These are phyloP conservation scores for Paxillus ammoniavirescens DNA, from an alignment of 768 basidiomycete genomes.

Conservation along the genomic window DNA sequence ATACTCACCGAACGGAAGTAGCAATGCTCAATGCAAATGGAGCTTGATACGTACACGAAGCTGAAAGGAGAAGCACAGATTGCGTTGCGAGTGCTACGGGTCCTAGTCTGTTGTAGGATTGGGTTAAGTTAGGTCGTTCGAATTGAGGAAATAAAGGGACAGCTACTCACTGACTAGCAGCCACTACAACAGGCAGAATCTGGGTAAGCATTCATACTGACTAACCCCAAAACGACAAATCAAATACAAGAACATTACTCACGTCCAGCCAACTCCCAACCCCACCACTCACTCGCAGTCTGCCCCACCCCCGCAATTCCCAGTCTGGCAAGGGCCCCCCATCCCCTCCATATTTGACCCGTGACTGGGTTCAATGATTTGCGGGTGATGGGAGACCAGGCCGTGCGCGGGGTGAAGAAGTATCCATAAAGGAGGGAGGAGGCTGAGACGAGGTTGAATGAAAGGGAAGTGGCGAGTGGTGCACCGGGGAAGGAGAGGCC, in stretches of 20 bases:
- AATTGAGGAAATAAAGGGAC: background rate
- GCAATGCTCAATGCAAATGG: constrained; percentile 84
- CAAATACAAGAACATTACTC: constrained; percentile 3
- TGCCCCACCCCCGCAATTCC: constrained; percentile 83
- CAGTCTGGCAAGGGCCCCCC: constrained; percentile 68
- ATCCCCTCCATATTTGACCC: constrained; percentile 58
- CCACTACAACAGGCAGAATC: constrained; percentile 33
- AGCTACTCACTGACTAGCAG: constrained; percentile 47
- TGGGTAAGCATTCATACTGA: background rate
- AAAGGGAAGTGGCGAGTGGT: constrained; percentile 84
- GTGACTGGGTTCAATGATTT: constrained; percentile 46
- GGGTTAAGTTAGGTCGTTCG: constrained; percentile 3
- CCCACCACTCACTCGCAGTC: constrained; percentile 94
- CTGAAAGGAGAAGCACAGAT: constrained; percentile 77
- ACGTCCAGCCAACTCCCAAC: constrained; percentile 82
- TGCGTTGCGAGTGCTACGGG: constrained; percentile 84
- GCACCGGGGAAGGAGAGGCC: constrained; percentile 90
- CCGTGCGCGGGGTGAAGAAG: constrained; percentile 60
- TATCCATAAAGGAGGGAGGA: constrained; percentile 63
- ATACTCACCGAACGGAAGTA: constrained; percentile 72
- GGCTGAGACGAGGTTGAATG: constrained; percentile 80
- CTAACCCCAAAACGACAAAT: background rate
- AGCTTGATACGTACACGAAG: constrained; percentile 77
- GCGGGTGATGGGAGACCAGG: constrained; percentile 58
- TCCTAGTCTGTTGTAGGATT: constrained; percentile 54